A percentile compares a stretch with the other conserved stretches of the same genome.
Conservation (phyloP, 805 yeast genomes). For the Wilhelminamyces savonicus region DNA sequence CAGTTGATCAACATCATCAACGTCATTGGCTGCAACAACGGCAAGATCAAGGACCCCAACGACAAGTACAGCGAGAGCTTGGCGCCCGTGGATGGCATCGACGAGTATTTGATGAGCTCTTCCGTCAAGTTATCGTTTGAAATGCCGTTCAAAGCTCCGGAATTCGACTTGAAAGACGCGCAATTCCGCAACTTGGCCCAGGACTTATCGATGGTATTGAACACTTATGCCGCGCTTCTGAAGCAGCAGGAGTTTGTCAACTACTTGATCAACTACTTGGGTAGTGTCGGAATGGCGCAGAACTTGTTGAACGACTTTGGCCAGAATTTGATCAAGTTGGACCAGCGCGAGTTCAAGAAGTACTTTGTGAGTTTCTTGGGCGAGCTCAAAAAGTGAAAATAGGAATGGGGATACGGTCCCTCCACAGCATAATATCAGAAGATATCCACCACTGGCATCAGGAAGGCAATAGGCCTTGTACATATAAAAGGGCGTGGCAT, state of each 20-base stretch:
- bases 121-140: conserved; percentile 67
- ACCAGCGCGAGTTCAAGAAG: conserved; percentile 63
- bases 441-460: no score
- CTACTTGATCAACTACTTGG: conserved; percentile 48
- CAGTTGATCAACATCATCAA: conserved; percentile 59
- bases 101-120: conserved; percentile 62
- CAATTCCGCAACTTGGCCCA: conserved; percentile 67
- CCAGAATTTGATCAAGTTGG: conserved; percentile 46
- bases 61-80: conserved; percentile 47
- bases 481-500: no score
- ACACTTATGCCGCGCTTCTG: conserved; percentile 38
- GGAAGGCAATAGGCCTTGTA: no score
- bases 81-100: conserved; percentile 60
- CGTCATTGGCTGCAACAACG: conserved; percentile 61
- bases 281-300: conserved; percentile 50
- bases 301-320: conserved; percentile 58
- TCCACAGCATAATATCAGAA: no score
- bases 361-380: conserved; percentile 47
- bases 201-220: conserved; percentile 68
- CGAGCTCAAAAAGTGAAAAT: conserved; percentile 22
- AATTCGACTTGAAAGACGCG: conserved; percentile 69
- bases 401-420: no score
- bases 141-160: conserved; percentile 66
- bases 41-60: conserved; percentile 50
- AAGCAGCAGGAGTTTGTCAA: conserved; percentile 40